A percentile compares a stretch with the other conserved stretches of the same genome.
These are phyloP conservation scores for Acanthamoeba triangularis DNA, from an alignment of 208 protist genomes.

Conservation along the genomic window DNA sequence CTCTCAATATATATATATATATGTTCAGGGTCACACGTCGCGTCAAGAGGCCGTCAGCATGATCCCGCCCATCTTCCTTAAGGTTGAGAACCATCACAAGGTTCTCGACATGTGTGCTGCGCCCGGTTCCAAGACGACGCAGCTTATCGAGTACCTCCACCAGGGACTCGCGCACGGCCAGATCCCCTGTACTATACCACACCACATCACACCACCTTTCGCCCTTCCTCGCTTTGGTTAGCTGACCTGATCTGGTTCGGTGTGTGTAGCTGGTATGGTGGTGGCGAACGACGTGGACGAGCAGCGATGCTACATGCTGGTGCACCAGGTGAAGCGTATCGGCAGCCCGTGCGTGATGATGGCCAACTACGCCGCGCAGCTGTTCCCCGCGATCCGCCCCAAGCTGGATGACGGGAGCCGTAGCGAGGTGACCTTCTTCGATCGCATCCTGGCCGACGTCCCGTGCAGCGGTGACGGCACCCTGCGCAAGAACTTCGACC, in stretches of 20 bases:
- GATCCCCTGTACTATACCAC: neutral
- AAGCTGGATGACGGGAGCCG: neutral
- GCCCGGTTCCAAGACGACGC: constrained; percentile 93
- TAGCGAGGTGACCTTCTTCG: constrained; percentile 79
- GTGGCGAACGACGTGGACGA: constrained; percentile 93
- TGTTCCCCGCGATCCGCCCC: constrained; percentile 78
- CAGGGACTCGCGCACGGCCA: neutral
- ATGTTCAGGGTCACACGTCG: neutral
- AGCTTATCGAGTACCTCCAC: constrained; percentile 91
- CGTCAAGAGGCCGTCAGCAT: constrained; percentile 92
- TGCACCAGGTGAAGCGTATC: constrained; percentile 89
- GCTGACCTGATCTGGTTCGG: neutral
- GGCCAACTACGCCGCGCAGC: constrained; percentile 88
- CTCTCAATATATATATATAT: neutral
- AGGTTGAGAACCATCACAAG: constrained; percentile 87
- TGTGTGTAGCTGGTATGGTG: constrained; percentile 83
- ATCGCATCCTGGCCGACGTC: constrained; percentile 91
- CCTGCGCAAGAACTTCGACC: constrained; percentile 89
- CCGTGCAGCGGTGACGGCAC: constrained; percentile 92
- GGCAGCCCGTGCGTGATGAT: constrained; percentile 85
- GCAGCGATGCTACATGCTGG: constrained; percentile 90
- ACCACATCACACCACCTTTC: neutral
- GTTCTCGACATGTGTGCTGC: constrained; percentile 95
- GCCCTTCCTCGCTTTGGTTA: neutral
- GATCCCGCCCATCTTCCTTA: constrained; percentile 91